A percentile compares a stretch with the other conserved stretches of the same genome.
These are phyloP conservation scores for Clarireedia sp. DNA, from an alignment of 2,329 filamentous ascomycete genomes.

Conservation along the genomic window DNA sequence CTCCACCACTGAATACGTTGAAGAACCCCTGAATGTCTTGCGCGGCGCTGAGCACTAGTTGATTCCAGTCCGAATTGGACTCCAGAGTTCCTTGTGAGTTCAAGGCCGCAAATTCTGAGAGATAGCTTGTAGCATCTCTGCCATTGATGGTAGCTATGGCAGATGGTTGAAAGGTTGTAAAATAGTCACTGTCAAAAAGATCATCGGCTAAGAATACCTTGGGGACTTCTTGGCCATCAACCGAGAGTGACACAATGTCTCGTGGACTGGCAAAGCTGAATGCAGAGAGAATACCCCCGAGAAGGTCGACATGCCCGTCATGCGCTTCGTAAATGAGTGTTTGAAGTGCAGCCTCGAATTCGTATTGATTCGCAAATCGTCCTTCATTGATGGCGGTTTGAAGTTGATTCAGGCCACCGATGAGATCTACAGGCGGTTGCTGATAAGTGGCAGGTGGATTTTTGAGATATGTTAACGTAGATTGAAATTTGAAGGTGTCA, in stretches of 20 bases:
- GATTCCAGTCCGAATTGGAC: constrained; percentile 32
- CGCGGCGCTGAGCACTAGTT: constrained; percentile 19
- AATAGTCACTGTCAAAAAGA: constrained; percentile 28
- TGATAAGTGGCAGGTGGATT: constrained; percentile 43
- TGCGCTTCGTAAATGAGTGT: constrained; percentile 42
- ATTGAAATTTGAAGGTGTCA: constrained; percentile 32
- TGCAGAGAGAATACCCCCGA: constrained; percentile 40
- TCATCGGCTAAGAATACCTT: constrained; percentile 27
- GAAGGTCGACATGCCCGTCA: constrained; percentile 54
- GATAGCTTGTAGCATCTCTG: constrained; percentile 38
- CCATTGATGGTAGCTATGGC: constrained; percentile 48
- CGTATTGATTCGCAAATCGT: constrained; percentile 43
- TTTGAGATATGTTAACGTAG: constrained; percentile 32
- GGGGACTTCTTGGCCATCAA: constrained; percentile 40
- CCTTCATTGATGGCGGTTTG: constrained; percentile 33
- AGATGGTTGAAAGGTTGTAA: constrained; percentile 28
- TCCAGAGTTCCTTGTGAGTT: constrained; percentile 29
- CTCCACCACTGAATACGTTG: constrained; percentile 27
- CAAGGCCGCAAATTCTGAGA: constrained; percentile 36
- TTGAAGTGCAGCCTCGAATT: constrained; percentile 48
- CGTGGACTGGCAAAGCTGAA: constrained; percentile 43
- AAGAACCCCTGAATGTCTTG: constrained; percentile 29
- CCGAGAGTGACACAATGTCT: constrained; percentile 49
- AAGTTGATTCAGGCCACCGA: constrained; percentile 37
- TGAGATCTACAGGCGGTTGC: constrained; percentile 40